Base-by-base conservation (phyloP, 2,329 filamentous ascomycete genomes). In the Ploettnerulaceae sp. region DNA sequence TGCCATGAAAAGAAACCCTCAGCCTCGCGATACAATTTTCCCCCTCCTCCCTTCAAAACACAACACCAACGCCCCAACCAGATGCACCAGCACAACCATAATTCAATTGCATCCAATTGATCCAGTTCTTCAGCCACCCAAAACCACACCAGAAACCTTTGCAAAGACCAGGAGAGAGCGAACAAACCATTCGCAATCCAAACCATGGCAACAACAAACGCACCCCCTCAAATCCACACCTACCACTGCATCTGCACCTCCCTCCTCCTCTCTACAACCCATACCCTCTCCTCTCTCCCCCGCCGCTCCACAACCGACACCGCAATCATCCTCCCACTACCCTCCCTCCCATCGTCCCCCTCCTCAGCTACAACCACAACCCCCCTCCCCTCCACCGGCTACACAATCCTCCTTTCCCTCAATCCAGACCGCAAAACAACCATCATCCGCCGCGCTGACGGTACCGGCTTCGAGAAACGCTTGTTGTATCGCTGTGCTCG, bases 391-490 rank as follows among this genome's bases (percentile, higher is more conserved):
- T 8, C 47, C 3, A 34, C 47, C 36, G 59, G 61, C 9, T 67
- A 75, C 50, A 76, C 75, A 7, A 66, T 77, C 0, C 68, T 81
- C 1, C 68, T 75, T 0, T 71, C 69, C 2, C 71, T 75, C 0
- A 58, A 66, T 2, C 64, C 67, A 0, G 75, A 79, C 48, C 62
- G 67, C 1, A 71, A 70, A 29, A 62, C 74, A 5, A 69, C 71
- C 8, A 65, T 83, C 0, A 67, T 83, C 5, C 67, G 73, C 1
- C 69, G 75, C 8, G 71, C 74, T 51, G 77, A 83, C 48, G 71
- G 74, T 51, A 77, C 83, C 48, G 83, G 82, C 4, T 85, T 85
- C 51, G 83, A 86, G 67, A 85, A 83, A 68, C 66, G 83, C 14
- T 69, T 74, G 47, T 56, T 79, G 4, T 68, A 77, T 53, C 69